Percentiles rank a stretch among this genome's conserved stretches.
phyloP scores from a whole-genome alignment of 352 stramenopile genomes.

The Phytophthora europaea region DNA sequence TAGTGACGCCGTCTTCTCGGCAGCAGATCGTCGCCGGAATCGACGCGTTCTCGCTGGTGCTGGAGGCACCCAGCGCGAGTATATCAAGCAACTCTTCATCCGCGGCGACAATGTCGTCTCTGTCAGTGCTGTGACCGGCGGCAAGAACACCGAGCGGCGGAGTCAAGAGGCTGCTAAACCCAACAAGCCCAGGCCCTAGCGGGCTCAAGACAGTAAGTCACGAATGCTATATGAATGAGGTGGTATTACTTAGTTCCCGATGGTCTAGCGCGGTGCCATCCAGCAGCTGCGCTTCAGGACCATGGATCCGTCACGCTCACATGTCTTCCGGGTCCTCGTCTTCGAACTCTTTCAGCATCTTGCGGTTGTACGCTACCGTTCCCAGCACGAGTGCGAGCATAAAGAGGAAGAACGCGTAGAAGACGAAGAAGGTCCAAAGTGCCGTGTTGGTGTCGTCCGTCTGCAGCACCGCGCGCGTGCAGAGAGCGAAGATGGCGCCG shows the following conservation, averaged over 20 bases:
- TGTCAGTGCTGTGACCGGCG: conserved; percentile 54
- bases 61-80: conserved; percentile 43
- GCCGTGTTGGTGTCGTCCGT: conserved; percentile 81
- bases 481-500: conserved; percentile 75
- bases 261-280: not conserved
- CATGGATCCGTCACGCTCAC: conserved; percentile 15
- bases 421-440: conserved; percentile 84
- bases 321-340: conserved; percentile 43
- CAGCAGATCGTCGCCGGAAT: conserved; percentile 54
- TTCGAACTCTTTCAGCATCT: conserved; percentile 59
- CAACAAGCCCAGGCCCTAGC: conserved; percentile 25
- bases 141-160: conserved; percentile 9
- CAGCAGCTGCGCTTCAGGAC: not conserved
- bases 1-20: conserved; percentile 55
- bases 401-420: conserved; percentile 71
- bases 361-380: conserved; percentile 74
- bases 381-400: conserved; percentile 74
- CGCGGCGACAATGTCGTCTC: conserved; percentile 94
- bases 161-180: not conserved
- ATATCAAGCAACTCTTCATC: conserved; percentile 92
- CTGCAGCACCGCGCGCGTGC: conserved; percentile 75
- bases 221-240: conserved; percentile 19
- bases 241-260: conserved; percentile 28
- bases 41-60: conserved; percentile 42
- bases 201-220: conserved; percentile 20